A percentile compares a stretch with the other conserved stretches of the same genome.
Evolutionary conservation across 2,329 filamentous ascomycete species (phyloP).

Genomic region (Chalaropsis ovoidea): DNA sequence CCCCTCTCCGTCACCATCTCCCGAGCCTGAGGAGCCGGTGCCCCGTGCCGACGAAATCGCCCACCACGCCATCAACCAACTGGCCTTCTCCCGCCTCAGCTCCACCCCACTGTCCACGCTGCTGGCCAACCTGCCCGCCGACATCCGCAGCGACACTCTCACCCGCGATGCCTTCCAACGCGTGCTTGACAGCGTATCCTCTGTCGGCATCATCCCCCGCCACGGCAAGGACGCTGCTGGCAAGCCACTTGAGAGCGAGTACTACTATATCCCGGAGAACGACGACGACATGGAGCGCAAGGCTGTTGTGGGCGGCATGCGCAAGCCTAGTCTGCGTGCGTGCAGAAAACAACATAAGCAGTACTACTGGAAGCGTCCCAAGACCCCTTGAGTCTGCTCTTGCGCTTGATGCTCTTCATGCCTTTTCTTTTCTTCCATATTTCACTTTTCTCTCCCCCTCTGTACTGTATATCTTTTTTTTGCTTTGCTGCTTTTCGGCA

Average conservation of each 20-base stretch:
- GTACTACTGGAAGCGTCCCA: constrained; percentile 60
- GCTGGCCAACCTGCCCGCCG: constrained; percentile 68
- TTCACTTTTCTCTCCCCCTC: constrained; percentile 8
- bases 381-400: constrained; percentile 42
- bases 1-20: constrained; percentile 2
- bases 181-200: constrained; percentile 63
- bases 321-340: constrained; percentile 78
- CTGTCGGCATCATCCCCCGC: constrained; percentile 78
- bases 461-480: constrained; percentile 17
- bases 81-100: constrained; percentile 86
- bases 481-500: background rate
- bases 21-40: constrained; percentile 17
- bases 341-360: constrained; percentile 95
- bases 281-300: constrained; percentile 70
- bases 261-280: constrained; percentile 86
- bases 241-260: constrained; percentile 87
- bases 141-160: constrained; percentile 47
- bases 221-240: constrained; percentile 94
- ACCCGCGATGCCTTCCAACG: constrained; percentile 54
- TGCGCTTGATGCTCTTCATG: background rate
- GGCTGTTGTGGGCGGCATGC: constrained; percentile 71
- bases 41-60: constrained; percentile 40
- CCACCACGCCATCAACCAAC: constrained; percentile 89
- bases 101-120: constrained; percentile 86
- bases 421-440: background rate